phyloP scores from a whole-genome alignment of 257 asterid genomes.

The Gentiana straminea region DNA sequence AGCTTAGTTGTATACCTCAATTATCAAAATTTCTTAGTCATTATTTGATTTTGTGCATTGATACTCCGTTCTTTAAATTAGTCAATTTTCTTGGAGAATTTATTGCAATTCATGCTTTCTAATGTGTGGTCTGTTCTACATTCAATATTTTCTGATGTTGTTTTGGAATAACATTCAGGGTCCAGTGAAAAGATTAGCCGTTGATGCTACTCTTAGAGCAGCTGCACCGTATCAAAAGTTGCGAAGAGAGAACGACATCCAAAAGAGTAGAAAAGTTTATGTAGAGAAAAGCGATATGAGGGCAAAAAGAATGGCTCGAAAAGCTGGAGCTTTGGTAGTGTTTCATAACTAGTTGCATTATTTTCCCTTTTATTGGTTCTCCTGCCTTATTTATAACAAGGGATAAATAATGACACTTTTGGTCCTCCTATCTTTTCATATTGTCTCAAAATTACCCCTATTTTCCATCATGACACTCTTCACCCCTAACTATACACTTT shows the following conservation, averaged over 20 bases:
- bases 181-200: conserved; percentile 94
- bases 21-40: too few species aligned
- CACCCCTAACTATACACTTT: too few species aligned
- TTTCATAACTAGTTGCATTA: background rate
- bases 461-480: too few species aligned
- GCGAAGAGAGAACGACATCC: conserved; percentile 78
- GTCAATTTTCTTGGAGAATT: background rate
- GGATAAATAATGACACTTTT: too few species aligned
- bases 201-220: conserved; percentile 99
- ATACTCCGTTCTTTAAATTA: too few species aligned
- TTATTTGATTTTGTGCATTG: too few species aligned
- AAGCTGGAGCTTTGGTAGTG: conserved; percentile 98
- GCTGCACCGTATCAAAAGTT: conserved; percentile 99
- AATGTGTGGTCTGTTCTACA: background rate
- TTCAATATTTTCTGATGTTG: conserved; percentile 17
- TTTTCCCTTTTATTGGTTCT: too few species aligned
- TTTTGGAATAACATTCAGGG: conserved; percentile 50
- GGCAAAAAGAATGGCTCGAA: conserved; percentile 98
- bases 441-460: too few species aligned
- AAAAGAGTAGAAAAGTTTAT: conserved; percentile 58
- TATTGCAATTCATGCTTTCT: background rate
- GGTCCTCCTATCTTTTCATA: too few species aligned
- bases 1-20: too few species aligned
- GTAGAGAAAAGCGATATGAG: conserved; percentile 97
- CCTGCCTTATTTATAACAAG: too few species aligned